phyloP scores from a whole-genome alignment of 495 filamentous ascomycete genomes.

The Penicillium manginii region DNA sequence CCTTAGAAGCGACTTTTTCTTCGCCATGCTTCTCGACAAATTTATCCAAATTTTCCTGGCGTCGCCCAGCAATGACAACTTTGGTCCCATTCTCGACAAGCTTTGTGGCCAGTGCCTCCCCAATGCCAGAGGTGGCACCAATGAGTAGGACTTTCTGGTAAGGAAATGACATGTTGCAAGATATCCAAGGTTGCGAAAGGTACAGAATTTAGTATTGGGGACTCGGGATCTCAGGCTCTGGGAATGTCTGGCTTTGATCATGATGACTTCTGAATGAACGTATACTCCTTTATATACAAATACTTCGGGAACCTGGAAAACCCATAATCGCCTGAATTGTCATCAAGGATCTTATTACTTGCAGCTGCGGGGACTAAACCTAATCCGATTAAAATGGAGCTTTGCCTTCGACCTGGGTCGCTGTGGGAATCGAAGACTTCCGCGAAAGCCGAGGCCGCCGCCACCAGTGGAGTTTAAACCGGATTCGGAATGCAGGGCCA shows the following conservation, averaged over 20 bases:
- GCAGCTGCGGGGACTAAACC: background rate
- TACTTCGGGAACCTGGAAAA: no score
- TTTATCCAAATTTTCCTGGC: constrained; percentile 65
- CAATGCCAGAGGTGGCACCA: constrained; percentile 75
- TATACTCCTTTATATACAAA: no score
- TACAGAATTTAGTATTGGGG: background rate
- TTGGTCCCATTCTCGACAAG: constrained; percentile 62
- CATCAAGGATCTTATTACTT: constrained; percentile 41
- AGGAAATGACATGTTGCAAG: constrained; percentile 28
- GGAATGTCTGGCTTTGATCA: no score
- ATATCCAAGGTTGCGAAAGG: background rate
- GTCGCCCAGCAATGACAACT: constrained; percentile 66
- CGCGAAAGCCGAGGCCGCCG: constrained; percentile 8
- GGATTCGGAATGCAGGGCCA: background rate
- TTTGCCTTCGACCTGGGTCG: background rate
- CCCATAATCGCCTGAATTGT: background rate
- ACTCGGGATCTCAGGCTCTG: no score
- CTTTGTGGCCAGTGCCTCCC: constrained; percentile 63
- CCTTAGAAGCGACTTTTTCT: constrained; percentile 53
- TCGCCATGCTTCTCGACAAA: constrained; percentile 62
- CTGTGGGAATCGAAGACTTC: background rate
- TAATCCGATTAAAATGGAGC: background rate
- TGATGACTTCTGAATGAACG: no score
- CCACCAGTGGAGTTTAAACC: constrained; percentile 23
- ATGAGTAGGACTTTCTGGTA: constrained; percentile 74